Evolutionary conservation across 352 stramenopile species (phyloP).

Genomic region (Pythium monospermum): DNA sequence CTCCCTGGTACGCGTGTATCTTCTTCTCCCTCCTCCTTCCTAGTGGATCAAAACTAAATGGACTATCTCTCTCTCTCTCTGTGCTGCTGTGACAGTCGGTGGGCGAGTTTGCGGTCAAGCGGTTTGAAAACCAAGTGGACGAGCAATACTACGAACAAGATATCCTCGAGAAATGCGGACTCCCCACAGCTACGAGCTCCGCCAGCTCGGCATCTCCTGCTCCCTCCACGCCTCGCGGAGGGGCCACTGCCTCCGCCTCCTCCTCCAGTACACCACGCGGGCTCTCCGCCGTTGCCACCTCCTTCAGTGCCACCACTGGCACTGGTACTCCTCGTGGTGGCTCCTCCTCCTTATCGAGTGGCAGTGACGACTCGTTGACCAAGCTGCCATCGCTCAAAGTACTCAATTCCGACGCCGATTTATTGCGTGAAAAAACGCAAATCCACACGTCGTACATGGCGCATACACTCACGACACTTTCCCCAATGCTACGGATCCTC

Average conservation of each 20-base stretch:
- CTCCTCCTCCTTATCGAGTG: constrained; percentile 9
- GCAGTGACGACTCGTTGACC: constrained; percentile 24
- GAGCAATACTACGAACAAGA: constrained; percentile 75
- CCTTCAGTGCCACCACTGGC: neutral
- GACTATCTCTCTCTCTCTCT: no score
- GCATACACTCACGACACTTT: constrained; percentile 44
- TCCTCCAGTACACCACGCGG: constrained; percentile 4
- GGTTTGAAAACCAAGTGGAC: constrained; percentile 71
- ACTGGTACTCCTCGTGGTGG: neutral
- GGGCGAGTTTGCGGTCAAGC: constrained; percentile 59
- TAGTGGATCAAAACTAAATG: no score
- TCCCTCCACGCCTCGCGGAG: constrained; percentile 9
- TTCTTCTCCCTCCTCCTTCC: neutral
- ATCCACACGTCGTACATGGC: constrained; percentile 75
- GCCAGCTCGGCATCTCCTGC: neutral
- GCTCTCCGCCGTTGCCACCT: neutral
- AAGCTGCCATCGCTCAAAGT: constrained; percentile 68
- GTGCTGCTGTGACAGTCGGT: constrained; percentile 31
- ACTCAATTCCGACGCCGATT: constrained; percentile 60
- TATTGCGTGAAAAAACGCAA: constrained; percentile 47
- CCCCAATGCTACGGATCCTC: constrained; percentile 66
- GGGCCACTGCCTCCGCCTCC: neutral
- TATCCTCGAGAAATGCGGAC: constrained; percentile 64
- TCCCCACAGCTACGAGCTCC: constrained; percentile 9
- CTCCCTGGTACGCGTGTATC: constrained; percentile 33